A percentile compares a stretch with the other conserved stretches of the same genome.
Conservation (phyloP, 164 flowering plant species). For the Chloranthus sessilifolius region DNA sequence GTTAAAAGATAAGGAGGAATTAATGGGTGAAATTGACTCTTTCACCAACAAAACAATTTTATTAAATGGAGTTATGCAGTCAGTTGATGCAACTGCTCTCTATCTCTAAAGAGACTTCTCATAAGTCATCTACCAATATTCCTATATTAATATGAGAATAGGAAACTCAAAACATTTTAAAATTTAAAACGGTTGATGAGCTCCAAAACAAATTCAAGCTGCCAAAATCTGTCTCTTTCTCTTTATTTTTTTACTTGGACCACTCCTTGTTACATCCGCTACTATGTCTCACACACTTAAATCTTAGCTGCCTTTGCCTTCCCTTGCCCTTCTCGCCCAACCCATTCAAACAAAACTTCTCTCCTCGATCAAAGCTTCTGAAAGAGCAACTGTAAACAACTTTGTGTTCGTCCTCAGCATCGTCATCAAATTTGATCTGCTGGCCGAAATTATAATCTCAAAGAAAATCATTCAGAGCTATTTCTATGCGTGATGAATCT, state of each 20-base stretch:
- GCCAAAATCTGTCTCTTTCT: constrained; percentile 1
- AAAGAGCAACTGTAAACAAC: neutral
- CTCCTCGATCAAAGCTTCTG: neutral
- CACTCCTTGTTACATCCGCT: constrained; percentile 2
- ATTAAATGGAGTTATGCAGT: no score
- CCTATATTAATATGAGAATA: no score
- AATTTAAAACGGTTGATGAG: no score
- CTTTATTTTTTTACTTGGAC: neutral
- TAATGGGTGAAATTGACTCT: no score
- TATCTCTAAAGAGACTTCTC: no score
- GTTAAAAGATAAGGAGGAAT: no score
- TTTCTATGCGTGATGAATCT: constrained; percentile 6
- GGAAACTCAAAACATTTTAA: no score
- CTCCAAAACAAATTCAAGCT: constrained; percentile 4
- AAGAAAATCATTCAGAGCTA: neutral
- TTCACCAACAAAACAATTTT: no score
- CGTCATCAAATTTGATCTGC: neutral
- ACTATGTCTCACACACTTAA: neutral
- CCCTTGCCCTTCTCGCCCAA: constrained; percentile 7
- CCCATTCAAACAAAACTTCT: neutral
- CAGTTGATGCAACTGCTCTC: no score
- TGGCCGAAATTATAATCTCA: neutral
- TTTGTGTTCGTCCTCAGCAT: neutral
- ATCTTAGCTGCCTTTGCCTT: no score
- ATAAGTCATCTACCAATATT: no score